Evolutionary conservation across 163 green algal species (phyloP), one percentile per base, ranked within the genome.

Genomic region (Coccomyxa subellipsoidea): DNA sequence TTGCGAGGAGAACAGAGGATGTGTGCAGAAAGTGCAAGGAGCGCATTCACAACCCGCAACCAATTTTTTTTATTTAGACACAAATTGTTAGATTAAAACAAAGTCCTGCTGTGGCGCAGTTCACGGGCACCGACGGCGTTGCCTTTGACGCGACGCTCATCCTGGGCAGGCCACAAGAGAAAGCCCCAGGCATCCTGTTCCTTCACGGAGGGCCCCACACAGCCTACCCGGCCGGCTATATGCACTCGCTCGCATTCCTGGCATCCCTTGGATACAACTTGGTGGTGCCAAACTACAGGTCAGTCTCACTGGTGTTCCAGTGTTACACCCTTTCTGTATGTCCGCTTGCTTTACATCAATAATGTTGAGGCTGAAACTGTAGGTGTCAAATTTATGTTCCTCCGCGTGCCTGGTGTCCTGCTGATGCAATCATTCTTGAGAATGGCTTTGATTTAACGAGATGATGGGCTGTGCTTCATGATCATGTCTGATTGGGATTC

Each of bases 131-230:
- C 15, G 37, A 66, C 79, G 38, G 29, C 53, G 8, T 38, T 78
- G 29, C 36, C 21, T 87, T 92, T 37, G 85, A 94, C 59, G 84
- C 88, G 7, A 79, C 93, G 0, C 69, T 93, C 38, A 39, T 91
- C 18, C 81, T 76, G 76, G 86, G 81, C 73, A 79, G 69, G 7
- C 36, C 59, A 29, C 4, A 53, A 18, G 72, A 76, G 25, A 37
- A 8, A 7, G 38, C 84, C 5, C 85, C 88, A 7, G 82, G 81
- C 18, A 75, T 99, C 23, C 69, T 99, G 53, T 85, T 90, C 6
- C 94, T 93, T 0, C 96, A 99, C 84, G 96, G 96, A 25, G 96
- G 96, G 8, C 96, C 96, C 15, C 96, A 99, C 89, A 84, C 88
- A 37, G 93, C 90, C 39, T 90, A 94, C 72, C 79, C 87, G 5